These are phyloP conservation scores for Aphanomyces invadans DNA, from an alignment of 352 stramenopile species.

Conservation along the genomic window DNA sequence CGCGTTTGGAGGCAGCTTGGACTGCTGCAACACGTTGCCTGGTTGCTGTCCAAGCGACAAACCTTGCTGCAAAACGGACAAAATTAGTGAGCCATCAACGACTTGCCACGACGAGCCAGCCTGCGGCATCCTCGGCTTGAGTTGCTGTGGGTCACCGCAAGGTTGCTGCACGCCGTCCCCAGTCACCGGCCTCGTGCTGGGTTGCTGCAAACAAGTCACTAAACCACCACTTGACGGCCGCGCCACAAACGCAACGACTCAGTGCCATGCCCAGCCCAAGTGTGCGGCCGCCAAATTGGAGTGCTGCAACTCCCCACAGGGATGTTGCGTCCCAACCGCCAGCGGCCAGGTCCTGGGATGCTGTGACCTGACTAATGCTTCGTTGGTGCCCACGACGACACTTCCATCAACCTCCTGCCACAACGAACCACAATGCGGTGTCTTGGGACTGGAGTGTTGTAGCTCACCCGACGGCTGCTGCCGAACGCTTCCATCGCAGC, in stretches of 20 bases:
- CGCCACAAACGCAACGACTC: neutral
- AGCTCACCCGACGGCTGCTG: slow-evolving; percentile 32
- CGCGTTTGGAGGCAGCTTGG: slow-evolving; percentile 48
- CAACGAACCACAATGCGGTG: slow-evolving; percentile 20
- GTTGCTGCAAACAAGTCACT: slow-evolving; percentile 4
- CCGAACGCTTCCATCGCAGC: slow-evolving; percentile 36
- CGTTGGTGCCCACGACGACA: neutral
- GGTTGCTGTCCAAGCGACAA: slow-evolving; percentile 61
- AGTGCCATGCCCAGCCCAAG: slow-evolving; percentile 37
- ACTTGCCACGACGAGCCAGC: slow-evolving; percentile 43
- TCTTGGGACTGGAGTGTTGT: slow-evolving; percentile 28
- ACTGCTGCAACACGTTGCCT: slow-evolving; percentile 56
- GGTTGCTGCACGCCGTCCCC: slow-evolving; percentile 31
- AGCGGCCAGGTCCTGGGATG: slow-evolving; percentile 31
- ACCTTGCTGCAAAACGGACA: slow-evolving; percentile 48
- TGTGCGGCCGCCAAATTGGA: slow-evolving; percentile 37
- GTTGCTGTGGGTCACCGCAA: slow-evolving; percentile 63
- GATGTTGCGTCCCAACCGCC: slow-evolving; percentile 36
- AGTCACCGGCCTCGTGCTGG: neutral
- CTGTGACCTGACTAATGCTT: neutral
- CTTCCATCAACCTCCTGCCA: neutral
- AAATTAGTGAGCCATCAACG: slow-evolving; percentile 15
- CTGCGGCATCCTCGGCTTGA: slow-evolving; percentile 46
- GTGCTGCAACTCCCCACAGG: slow-evolving; percentile 38
- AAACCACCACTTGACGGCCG: neutral